Conservation (phyloP, 176 grass and related monocot genomes). For the Eleusine coracana region DNA sequence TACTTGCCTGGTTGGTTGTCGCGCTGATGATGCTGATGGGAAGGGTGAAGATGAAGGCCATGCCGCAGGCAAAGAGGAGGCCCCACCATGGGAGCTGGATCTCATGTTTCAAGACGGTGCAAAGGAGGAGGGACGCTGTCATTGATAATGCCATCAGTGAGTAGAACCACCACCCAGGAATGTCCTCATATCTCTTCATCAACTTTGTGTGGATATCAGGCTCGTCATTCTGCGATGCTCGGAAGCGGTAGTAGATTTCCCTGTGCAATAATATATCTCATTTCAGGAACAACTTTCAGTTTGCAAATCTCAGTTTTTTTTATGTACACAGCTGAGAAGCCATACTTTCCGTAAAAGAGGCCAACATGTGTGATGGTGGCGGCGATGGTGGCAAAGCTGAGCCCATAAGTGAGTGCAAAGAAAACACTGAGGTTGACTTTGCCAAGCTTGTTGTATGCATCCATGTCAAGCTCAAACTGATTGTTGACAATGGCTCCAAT, state of each 20-base stretch:
- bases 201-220: slow-evolving; percentile 74
- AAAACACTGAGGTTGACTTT: slow-evolving; percentile 73
- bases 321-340: neutral
- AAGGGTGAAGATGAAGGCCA: slow-evolving; percentile 84
- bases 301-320: slow-evolving; percentile 6
- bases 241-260: slow-evolving; percentile 73
- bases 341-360: slow-evolving; percentile 87
- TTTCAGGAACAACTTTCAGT: slow-evolving; percentile 23
- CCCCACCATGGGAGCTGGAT: slow-evolving; percentile 89
- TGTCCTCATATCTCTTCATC: slow-evolving; percentile 75
- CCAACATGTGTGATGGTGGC: slow-evolving; percentile 69
- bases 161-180: slow-evolving; percentile 89
- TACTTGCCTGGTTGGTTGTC: slow-evolving; percentile 81
- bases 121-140: slow-evolving; percentile 60
- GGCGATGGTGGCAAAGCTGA: slow-evolving; percentile 72
- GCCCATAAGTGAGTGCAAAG: slow-evolving; percentile 68
- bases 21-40: slow-evolving; percentile 86
- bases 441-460: slow-evolving; percentile 43
- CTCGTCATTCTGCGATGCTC: slow-evolving; percentile 50
- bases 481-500: slow-evolving; percentile 58
- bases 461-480: slow-evolving; percentile 57
- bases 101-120: slow-evolving; percentile 64
- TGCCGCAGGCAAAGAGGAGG: slow-evolving; percentile 71
- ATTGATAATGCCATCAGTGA: slow-evolving; percentile 49
- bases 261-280: slow-evolving; percentile 30